Base-by-base conservation (phyloP, 108 stramenopile genomes). In the Cyclotella cryptica region DNA sequence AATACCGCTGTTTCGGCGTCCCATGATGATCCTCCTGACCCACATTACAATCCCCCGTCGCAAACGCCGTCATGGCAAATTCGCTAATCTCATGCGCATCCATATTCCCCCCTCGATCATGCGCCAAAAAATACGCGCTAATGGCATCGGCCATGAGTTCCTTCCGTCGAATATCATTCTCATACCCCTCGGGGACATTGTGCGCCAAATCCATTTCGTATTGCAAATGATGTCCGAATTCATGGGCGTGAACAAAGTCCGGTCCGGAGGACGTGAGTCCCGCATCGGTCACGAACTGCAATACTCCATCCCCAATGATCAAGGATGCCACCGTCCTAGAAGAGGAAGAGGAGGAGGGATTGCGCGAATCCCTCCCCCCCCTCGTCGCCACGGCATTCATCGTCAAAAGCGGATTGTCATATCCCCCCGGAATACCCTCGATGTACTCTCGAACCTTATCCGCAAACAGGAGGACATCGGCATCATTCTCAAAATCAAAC, bases 111-210 rank as follows among this genome's bases (percentile, higher is more conserved):
- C 80, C 80, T 11, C 17, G 10, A 46, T 66, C 62, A 39, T 76
- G 74, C 2, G 74, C 80, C 22, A 71, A 30, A 47, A 81, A 81
- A 28, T 81, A 81, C 6, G 68, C 68, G 26, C 66, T 51, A 54
- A 81, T 70, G 0, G 80, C 65, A 70, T 81, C 80, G 17, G 80
- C 80, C 80, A 81, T 81, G 57, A 81, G n/a, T 30, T 81, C 80
- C 64, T 55, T 70, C 18, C 80, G 39, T 27, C 80, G 41, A 18
- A 54, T 53, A 3, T 54, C 80, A 15, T 74, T 44, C 15, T 54
- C 64, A 52, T 60, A 60, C 15, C 61, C 44, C 19, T 21, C 15
- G 3, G 45, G 54, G 18, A 47, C 27, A 43, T 18, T 11, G 45
- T 59, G n/a, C 14, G 22, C 49, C 65, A 66, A 40, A 47, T 79